Conservation (phyloP, 768 basidiomycete genomes). For the Amanita rubescens region DNA sequence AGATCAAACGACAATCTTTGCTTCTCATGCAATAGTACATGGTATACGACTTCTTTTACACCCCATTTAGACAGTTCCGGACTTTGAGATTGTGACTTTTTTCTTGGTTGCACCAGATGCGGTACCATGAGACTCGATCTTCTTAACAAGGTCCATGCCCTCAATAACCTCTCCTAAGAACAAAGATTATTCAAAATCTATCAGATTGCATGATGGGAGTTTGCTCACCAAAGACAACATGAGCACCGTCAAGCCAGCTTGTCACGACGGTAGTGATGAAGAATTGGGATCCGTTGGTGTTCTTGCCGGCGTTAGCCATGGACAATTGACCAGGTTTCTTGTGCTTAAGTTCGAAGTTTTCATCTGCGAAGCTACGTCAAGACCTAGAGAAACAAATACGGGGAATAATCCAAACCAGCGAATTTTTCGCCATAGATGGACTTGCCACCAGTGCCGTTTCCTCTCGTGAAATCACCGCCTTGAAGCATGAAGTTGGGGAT, state of each 20-base stretch:
- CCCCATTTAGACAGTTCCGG: slow-evolving; percentile 40
- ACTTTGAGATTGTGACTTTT: slow-evolving; percentile 45
- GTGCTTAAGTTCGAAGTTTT: slow-evolving; percentile 80
- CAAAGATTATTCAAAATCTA: not conserved
- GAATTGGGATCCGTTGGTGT: slow-evolving; percentile 87
- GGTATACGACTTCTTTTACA: not conserved
- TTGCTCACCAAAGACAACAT: slow-evolving; percentile 76
- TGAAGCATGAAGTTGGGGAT: slow-evolving; percentile 85
- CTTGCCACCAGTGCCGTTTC: slow-evolving; percentile 72
- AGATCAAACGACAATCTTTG: too few relatives aligned
- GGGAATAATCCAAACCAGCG: slow-evolving; percentile 32
- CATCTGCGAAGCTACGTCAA: slow-evolving; percentile 41
- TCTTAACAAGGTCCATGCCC: slow-evolving; percentile 47
- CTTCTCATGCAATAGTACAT: not conserved
- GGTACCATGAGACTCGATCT: slow-evolving; percentile 34
- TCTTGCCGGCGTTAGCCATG: slow-evolving; percentile 74
- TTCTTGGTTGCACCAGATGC: slow-evolving; percentile 32
- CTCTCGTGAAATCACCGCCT: slow-evolving; percentile 77
- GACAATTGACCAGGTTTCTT: slow-evolving; percentile 59
- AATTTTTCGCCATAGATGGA: slow-evolving; percentile 72
- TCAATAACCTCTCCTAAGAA: slow-evolving; percentile 55
- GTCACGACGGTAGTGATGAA: slow-evolving; percentile 83
- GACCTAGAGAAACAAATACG: not conserved
- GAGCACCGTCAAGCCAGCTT: slow-evolving; percentile 73
- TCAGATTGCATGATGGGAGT: not conserved